Conservation (phyloP, 2,329 filamentous ascomycete genomes). For the Sclerotinia sclerotiorum region DNA sequence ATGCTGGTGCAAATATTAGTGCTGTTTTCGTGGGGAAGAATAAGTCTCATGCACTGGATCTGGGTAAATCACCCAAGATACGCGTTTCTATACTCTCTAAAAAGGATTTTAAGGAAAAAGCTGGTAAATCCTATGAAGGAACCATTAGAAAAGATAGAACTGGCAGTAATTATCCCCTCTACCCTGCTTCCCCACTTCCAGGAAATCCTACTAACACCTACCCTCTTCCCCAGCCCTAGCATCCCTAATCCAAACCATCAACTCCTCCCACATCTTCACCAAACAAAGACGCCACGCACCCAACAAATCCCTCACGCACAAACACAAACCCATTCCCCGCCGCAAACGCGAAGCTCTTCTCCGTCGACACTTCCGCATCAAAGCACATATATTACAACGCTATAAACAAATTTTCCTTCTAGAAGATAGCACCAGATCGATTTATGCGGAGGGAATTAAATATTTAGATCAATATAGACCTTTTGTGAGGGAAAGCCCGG, state of each 20-base stretch:
- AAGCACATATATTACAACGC: neutral
- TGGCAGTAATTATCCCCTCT: neutral
- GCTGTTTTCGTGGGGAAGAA: slow-evolving; percentile 5
- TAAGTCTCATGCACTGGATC: neutral
- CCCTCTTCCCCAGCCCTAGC: neutral
- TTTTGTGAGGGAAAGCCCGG: neutral
- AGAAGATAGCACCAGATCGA: neutral
- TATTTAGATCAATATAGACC: neutral
- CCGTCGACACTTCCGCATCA: neutral
- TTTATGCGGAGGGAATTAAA: neutral
- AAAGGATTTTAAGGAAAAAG: neutral
- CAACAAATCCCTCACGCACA: neutral
- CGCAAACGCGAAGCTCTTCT: neutral
- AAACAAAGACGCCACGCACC: neutral
- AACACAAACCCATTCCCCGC: neutral
- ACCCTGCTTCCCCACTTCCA: neutral
- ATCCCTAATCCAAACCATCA: neutral
- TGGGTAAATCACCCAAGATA: neutral
- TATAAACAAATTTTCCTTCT: neutral
- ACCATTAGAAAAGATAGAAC: neutral
- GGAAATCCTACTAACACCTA: neutral
- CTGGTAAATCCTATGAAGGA: neutral
- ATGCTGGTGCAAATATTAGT: slow-evolving; percentile 13
- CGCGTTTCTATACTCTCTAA: neutral
- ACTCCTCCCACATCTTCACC: neutral